These are phyloP conservation scores for Helminthosporium solani DNA, from an alignment of 2,329 filamentous ascomycete genomes.

Conservation along the genomic window DNA sequence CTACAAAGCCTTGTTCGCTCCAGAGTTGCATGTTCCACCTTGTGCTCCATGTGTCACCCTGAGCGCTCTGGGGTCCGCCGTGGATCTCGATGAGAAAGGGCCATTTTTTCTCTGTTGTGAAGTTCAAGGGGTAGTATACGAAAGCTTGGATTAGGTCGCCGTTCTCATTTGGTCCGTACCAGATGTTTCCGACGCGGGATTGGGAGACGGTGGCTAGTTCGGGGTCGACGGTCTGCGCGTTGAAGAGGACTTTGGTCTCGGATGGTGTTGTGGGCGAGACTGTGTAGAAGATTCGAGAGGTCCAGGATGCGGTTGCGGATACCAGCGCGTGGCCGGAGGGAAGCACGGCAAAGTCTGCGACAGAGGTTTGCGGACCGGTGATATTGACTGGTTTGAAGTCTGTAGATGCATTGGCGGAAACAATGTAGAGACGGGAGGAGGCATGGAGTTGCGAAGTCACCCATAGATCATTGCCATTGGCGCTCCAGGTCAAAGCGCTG, in stretches of 20 bases:
- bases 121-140: conserved; percentile 63
- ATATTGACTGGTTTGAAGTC: conserved; percentile 47
- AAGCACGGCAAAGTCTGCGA: conserved; percentile 53
- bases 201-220: conserved; percentile 64
- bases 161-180: conserved; percentile 63
- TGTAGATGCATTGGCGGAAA: conserved; percentile 59
- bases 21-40: conserved; percentile 84
- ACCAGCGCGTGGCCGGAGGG: conserved; percentile 57
- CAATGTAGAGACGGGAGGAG: conserved; percentile 54
- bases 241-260: conserved; percentile 50
- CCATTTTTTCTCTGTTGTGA: conserved; percentile 70
- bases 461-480: conserved; percentile 33
- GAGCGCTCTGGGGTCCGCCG: conserved; percentile 76
- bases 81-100: conserved; percentile 78
- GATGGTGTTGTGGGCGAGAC: conserved; percentile 18
- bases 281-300: conserved; percentile 36
- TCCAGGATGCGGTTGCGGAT: conserved; percentile 35
- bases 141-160: conserved; percentile 62
- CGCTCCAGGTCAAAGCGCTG: conserved; percentile 29
- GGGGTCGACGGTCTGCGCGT: conserved; percentile 66
- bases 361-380: conserved; percentile 45
- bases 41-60: conserved; percentile 73
- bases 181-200: conserved; percentile 66
- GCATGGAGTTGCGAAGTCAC: conserved; percentile 36
- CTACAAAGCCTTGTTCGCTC: conserved; percentile 83